Conservation (phyloP, 768 basidiomycete species). For the Phylloporus arenicola region DNA sequence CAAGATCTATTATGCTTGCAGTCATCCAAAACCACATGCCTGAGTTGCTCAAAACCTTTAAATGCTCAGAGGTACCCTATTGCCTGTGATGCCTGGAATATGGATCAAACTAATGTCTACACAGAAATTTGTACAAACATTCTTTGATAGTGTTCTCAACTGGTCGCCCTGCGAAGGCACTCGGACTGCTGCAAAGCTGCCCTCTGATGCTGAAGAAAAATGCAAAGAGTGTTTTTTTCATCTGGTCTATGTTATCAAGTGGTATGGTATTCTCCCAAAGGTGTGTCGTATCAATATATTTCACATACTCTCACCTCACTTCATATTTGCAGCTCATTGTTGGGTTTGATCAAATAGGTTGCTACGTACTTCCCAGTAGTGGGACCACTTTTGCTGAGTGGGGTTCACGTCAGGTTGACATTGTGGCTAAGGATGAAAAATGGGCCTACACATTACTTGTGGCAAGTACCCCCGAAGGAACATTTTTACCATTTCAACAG, state of each 20-base stretch:
- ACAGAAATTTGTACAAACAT: background rate
- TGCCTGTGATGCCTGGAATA: too few species aligned
- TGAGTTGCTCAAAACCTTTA: background rate
- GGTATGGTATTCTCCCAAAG: background rate
- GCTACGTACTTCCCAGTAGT: background rate
- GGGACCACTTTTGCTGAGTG: background rate
- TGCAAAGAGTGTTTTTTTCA: background rate
- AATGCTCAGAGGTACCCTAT: too few species aligned
- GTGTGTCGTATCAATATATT: background rate
- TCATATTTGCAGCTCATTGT: background rate
- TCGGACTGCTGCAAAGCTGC: background rate
- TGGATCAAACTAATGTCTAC: background rate
- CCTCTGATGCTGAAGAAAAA: background rate
- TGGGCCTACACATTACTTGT: too few species aligned
- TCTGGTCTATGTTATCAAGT: too few species aligned
- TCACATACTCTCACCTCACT: too few species aligned
- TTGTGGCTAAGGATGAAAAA: too few species aligned
- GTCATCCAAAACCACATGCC: background rate
- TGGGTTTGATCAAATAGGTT: background rate
- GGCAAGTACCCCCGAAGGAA: constrained; percentile 18
- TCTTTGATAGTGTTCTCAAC: background rate
- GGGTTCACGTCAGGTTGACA: too few species aligned
- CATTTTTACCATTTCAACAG: constrained; percentile 30
- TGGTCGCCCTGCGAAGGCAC: background rate
- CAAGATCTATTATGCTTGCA: background rate